Percentiles rank a stretch among this genome's conserved stretches.
phyloP scores from a whole-genome alignment of 371 early-diverging fungal species.

The Lichtheimia corymbifera region DNA sequence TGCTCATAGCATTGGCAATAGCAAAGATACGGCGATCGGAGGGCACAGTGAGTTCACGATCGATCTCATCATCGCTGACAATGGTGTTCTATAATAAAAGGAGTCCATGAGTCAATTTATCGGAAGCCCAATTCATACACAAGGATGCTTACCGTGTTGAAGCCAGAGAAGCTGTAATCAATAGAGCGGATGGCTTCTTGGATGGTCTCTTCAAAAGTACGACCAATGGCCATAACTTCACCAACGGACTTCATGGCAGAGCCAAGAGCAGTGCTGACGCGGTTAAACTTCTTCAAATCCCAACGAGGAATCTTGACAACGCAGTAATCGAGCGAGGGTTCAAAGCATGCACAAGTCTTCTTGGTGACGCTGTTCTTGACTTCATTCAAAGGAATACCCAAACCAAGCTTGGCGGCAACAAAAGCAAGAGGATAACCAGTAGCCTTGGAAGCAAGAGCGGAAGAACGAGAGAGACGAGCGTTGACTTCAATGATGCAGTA shows the following conservation, averaged over 20 bases:
- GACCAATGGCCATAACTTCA: slow-evolving; percentile 96
- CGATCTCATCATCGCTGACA: slow-evolving; percentile 63
- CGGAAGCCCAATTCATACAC: no score
- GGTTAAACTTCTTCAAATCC: slow-evolving; percentile 92
- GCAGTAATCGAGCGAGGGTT: slow-evolving; percentile 92
- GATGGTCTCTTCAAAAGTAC: slow-evolving; percentile 92
- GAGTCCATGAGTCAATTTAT: no score
- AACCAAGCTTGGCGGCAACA: slow-evolving; percentile 92
- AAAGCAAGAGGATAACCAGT: slow-evolving; percentile 96
- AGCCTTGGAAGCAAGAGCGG: slow-evolving; percentile 93
- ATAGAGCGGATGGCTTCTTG: slow-evolving; percentile 89
- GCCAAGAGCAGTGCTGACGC: slow-evolving; percentile 80
- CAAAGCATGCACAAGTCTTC: slow-evolving; percentile 93
- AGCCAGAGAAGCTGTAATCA: slow-evolving; percentile 71
- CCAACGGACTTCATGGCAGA: slow-evolving; percentile 94
- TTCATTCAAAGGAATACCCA: slow-evolving; percentile 82
- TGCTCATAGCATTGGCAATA: slow-evolving; percentile 59
- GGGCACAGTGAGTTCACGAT: slow-evolving; percentile 73
- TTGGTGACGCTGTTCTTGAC: slow-evolving; percentile 90
- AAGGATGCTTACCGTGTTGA: slow-evolving; percentile 29
- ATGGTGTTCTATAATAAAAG: slow-evolving; percentile 50
- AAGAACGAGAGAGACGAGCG: slow-evolving; percentile 86
- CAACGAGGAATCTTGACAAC: slow-evolving; percentile 96
- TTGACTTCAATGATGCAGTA: slow-evolving; percentile 96
- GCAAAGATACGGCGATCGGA: slow-evolving; percentile 92